Conservation (phyloP, 2,329 filamentous ascomycete genomes). For the Plectosphaerella plurivora region DNA sequence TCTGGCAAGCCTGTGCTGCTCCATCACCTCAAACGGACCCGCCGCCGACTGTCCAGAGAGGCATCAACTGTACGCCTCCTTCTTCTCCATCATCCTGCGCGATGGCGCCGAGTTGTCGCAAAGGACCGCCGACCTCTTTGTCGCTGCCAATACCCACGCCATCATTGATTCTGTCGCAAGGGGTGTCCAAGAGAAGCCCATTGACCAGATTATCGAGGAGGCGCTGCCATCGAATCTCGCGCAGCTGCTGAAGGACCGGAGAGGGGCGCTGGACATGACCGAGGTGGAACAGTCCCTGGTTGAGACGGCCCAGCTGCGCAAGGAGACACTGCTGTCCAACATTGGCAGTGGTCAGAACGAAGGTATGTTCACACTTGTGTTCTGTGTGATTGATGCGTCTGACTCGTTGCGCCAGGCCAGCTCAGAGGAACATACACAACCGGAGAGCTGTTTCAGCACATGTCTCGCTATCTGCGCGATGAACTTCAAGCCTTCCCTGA, state of each 20-base stretch:
- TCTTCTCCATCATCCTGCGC: constrained; percentile 35
- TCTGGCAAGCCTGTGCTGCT: constrained; percentile 37
- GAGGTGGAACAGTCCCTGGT: constrained; percentile 29
- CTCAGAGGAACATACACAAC: constrained; percentile 23
- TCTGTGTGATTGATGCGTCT: constrained; percentile 31
- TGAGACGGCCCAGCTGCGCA: constrained; percentile 24
- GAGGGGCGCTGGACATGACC: constrained; percentile 21
- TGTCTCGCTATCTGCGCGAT: constrained; percentile 25
- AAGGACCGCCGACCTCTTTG: constrained; percentile 36
- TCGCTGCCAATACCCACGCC: constrained; percentile 42
- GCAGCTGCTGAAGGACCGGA: constrained; percentile 31
- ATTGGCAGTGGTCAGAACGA: constrained; percentile 7
- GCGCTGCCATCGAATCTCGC: constrained; percentile 55
- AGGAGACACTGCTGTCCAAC: constrained; percentile 21
- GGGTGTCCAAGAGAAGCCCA: constrained; percentile 39
- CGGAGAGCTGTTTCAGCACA: constrained; percentile 21
- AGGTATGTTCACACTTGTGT: constrained; percentile 16
- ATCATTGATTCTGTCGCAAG: constrained; percentile 49
- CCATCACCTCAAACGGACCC: background rate
- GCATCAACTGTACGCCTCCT: constrained; percentile 31
- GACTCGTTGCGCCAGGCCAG: constrained; percentile 26
- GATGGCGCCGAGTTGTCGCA: constrained; percentile 32
- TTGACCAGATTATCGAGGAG: constrained; percentile 49
- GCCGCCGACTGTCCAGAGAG: background rate
- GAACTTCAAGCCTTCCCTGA: constrained; percentile 27